Percentiles rank a stretch among this genome's conserved stretches.
These are phyloP conservation scores for Heritiera littoralis DNA, from an alignment of 345 rosid species.

Conservation along the genomic window DNA sequence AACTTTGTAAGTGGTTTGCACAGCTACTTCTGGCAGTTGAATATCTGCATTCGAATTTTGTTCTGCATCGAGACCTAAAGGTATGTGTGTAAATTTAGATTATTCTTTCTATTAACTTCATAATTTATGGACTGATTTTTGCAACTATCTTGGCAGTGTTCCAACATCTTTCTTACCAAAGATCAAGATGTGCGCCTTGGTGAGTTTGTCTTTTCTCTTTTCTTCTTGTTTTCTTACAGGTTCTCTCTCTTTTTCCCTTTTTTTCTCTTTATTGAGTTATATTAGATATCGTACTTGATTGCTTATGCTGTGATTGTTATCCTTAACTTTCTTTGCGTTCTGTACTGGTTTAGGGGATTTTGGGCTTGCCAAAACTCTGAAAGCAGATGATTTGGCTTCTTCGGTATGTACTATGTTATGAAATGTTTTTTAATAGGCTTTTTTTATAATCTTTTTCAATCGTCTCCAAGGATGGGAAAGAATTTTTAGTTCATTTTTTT, in stretches of 20 bases:
- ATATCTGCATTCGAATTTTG: constrained; percentile 92
- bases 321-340: constrained; percentile 19
- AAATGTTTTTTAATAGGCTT: neutral
- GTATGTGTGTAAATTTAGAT: constrained; percentile 40
- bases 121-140: constrained; percentile 36
- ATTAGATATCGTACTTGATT: constrained; percentile 14
- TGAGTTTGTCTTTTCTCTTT: constrained; percentile 34
- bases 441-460: neutral
- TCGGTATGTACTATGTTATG: constrained; percentile 55
- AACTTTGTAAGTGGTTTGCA: constrained; percentile 97
- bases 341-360: constrained; percentile 73
- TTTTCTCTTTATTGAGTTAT: constrained; percentile 13
- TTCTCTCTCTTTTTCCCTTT: neutral
- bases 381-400: constrained; percentile 95
- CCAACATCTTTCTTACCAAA: constrained; percentile 95
- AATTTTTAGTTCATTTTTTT: neutral
- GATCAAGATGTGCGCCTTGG: constrained; percentile 96
- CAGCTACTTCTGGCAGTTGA: constrained; percentile 91
- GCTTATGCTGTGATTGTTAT: neutral
- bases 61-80: constrained; percentile 93
- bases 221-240: neutral
- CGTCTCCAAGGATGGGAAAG: constrained; percentile 10
- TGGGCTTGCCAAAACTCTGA: constrained; percentile 94
- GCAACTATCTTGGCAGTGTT: constrained; percentile 60
- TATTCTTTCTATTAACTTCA: constrained; percentile 21